These are phyloP conservation scores for Eucalyptus cloeziana DNA, from an alignment of 345 rosid species.

Conservation along the genomic window DNA sequence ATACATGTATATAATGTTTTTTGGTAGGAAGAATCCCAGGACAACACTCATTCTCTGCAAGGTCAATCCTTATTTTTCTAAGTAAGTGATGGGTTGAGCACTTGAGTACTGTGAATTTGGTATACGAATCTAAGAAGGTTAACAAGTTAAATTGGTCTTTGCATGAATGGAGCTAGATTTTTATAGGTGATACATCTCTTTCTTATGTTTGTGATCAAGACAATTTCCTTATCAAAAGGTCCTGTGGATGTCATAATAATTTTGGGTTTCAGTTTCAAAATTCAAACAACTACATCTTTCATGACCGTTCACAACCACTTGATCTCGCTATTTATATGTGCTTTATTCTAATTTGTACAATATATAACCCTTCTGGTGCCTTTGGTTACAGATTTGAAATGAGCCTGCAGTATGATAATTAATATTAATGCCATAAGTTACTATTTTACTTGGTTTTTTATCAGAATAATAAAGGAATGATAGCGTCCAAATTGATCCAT, in stretches of 20 bases:
- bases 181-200: background rate
- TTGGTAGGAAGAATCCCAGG: background rate
- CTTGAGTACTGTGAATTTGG: background rate
- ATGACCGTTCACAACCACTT: background rate
- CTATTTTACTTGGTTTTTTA: background rate
- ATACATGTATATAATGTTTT: background rate
- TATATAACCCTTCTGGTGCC: background rate
- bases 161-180: background rate
- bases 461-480: background rate
- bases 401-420: background rate
- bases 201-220: background rate
- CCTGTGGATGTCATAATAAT: background rate
- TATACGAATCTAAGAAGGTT: background rate
- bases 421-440: background rate
- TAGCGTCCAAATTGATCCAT: background rate
- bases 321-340: background rate
- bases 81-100: background rate
- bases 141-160: background rate
- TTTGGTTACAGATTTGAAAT: background rate
- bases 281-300: background rate
- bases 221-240: background rate
- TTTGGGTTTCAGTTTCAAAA: background rate
- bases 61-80: background rate
- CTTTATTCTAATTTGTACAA: background rate
- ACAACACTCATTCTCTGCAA: background rate